Evolutionary conservation across 1,139 yeast species (phyloP), one percentile per base, ranked within the genome.

Genomic region (Yamadazyma diddensiae): DNA sequence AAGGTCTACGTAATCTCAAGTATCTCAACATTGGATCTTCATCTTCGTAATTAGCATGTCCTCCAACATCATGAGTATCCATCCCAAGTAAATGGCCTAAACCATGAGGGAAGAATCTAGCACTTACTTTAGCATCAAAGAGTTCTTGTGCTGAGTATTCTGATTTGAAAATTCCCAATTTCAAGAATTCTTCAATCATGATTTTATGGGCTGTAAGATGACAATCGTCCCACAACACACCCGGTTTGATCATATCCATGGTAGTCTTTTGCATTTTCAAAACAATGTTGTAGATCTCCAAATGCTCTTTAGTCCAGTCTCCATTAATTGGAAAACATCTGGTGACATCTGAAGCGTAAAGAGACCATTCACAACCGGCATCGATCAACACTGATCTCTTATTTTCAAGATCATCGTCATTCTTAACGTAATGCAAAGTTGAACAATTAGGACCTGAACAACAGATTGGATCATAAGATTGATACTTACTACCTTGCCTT

Each of bases 61-160:
- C 97, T 28, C 87, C 97, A 30, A 87, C 94, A 58, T 92, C 98
- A 57, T 92, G 98, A 8, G 95, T 87, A 54, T 90, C 97, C 82
- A 92, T 73, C 21, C 98, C 98, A 32, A 92, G 62, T 51, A 87
- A 66, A 53, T 92, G 98, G 9, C 98, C 98, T 42, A 92, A 65
- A 0, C 98, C 98, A 52, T 92, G 98, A 2, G 97, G 97, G 59
- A 81, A 86, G 60, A 92, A 92, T 16, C 83, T 74, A 10, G 80
- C 83, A 5, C 94, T 78, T 6, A 82, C 77, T 39, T 79, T 73
- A 28, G 94, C 73, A 3, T 75, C 70, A 38, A 76, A 78, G 31
- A 90, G 77, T 43, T 87, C 92, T 11, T 82, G 77, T 11, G 59
- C 74, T 3, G 79, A 56, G 37, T 66, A 77, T 36, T 80, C 81